Evolutionary conservation across 2,329 filamentous ascomycete species (phyloP).

Genomic region (Didymella pomorum): DNA sequence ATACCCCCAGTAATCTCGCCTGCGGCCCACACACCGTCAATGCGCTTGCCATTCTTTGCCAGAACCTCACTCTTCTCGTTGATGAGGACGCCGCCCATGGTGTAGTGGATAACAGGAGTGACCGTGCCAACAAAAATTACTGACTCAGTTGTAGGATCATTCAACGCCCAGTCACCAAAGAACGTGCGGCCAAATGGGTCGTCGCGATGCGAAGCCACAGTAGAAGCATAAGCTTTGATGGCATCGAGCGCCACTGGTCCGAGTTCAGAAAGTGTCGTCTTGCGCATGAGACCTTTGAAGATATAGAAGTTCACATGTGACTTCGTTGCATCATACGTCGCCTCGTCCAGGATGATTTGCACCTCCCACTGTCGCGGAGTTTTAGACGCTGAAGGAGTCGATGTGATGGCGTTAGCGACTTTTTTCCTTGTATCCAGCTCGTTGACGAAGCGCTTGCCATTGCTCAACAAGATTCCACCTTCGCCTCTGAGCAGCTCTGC

Average conservation of each 20-base stretch:
- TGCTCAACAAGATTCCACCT: constrained; percentile 64
- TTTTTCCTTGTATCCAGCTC: constrained; percentile 68
- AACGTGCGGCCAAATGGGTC: constrained; percentile 59
- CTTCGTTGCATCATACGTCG: constrained; percentile 60
- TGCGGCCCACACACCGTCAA: constrained; percentile 67
- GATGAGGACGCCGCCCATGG: constrained; percentile 70
- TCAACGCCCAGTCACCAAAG: constrained; percentile 66
- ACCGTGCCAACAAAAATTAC: constrained; percentile 66
- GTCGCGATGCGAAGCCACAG: constrained; percentile 51
- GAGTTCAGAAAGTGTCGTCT: constrained; percentile 63
- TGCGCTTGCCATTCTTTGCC: constrained; percentile 51
- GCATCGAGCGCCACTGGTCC: constrained; percentile 47
- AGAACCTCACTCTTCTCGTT: constrained; percentile 63
- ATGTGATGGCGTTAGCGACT: constrained; percentile 62
- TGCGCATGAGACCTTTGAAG: constrained; percentile 68
- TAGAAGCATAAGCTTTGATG: constrained; percentile 60
- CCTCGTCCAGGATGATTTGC: constrained; percentile 67
- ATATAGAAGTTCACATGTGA: constrained; percentile 70
- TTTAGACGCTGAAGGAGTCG: background rate
- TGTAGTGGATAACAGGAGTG: constrained; percentile 71
- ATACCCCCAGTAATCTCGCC: constrained; percentile 72
- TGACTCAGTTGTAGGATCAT: constrained; percentile 58
- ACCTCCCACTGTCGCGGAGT: constrained; percentile 64
- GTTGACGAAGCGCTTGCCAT: constrained; percentile 67
- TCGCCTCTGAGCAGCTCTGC: constrained; percentile 70